These are phyloP conservation scores for Cordyceps farinosa DNA, from an alignment of 2,329 filamentous ascomycete genomes.

Conservation along the genomic window DNA sequence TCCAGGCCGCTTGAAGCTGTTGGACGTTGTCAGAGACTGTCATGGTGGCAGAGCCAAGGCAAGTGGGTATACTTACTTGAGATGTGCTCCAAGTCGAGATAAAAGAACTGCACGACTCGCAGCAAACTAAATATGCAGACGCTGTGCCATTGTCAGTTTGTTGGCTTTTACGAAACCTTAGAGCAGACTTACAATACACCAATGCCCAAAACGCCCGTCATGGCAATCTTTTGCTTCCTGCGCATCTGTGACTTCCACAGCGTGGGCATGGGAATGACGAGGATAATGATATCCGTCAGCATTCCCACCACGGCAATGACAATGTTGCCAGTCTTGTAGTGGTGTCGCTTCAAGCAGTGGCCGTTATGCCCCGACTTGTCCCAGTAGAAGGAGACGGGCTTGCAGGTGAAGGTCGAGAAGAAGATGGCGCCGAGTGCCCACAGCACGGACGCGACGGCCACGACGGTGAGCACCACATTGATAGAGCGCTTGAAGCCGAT, in stretches of 20 bases:
- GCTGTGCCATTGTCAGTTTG: slow-evolving; percentile 8
- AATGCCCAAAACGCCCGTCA: slow-evolving; percentile 13
- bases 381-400: slow-evolving; percentile 17
- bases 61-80: background rate
- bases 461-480: background rate
- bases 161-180: background rate
- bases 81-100: slow-evolving; percentile 12
- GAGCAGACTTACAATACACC: slow-evolving; percentile 9
- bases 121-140: slow-evolving; percentile 15
- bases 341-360: background rate
- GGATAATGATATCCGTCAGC: slow-evolving; percentile 6
- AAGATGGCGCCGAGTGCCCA: slow-evolving; percentile 11
- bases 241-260: slow-evolving; percentile 11
- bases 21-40: background rate
- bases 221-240: slow-evolving; percentile 14
- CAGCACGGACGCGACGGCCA: background rate
- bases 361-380: slow-evolving; percentile 11
- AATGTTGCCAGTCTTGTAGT: slow-evolving; percentile 8
- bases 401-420: slow-evolving; percentile 16
- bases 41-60: background rate
- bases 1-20: slow-evolving; percentile 13
- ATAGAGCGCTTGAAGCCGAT: slow-evolving; percentile 13
- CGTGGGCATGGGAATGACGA: slow-evolving; percentile 16
- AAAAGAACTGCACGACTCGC: slow-evolving; percentile 15
- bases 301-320: slow-evolving; percentile 1